phyloP scores from a whole-genome alignment of 768 basidiomycete genomes.

The Calocybe gangraenosa region DNA sequence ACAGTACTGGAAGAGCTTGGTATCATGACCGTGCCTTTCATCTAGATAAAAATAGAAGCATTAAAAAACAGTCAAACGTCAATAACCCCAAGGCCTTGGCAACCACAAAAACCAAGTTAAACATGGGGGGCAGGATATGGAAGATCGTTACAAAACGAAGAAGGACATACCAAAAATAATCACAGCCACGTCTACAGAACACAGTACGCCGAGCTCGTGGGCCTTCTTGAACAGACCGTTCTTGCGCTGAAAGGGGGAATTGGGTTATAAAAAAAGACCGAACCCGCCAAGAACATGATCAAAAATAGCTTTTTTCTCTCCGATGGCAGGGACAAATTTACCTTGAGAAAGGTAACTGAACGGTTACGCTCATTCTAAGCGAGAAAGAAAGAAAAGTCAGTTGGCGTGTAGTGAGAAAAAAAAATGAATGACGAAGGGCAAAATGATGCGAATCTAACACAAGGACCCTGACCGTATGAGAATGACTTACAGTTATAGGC shows the following conservation, averaged over 20 bases:
- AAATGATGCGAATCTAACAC: no score
- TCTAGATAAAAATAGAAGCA: conserved; percentile 21
- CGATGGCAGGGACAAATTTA: conserved; percentile 9
- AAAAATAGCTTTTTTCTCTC: conserved; percentile 18
- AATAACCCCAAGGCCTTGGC: conserved; percentile 17
- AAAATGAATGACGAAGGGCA: no score
- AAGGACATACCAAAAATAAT: conserved; percentile 15
- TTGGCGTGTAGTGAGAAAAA: neutral
- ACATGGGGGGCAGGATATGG: no score
- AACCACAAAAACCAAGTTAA: no score
- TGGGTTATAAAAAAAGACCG: conserved; percentile 9
- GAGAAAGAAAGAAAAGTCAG: neutral
- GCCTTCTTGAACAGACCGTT: conserved; percentile 18
- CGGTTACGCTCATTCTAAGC: conserved; percentile 17
- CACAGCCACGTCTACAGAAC: conserved; percentile 15
- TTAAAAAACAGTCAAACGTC: no score
- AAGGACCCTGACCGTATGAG: no score
- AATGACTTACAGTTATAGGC: conserved; percentile 14
- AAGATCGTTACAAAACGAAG: neutral
- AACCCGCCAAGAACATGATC: conserved; percentile 16
- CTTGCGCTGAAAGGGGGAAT: conserved; percentile 10
- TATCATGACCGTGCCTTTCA: conserved; percentile 39
- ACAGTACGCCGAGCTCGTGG: conserved; percentile 15
- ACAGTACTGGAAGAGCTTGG: conserved; percentile 72
- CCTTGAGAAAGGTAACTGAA: conserved; percentile 18